phyloP scores from a whole-genome alignment of 129 eudicot genomes.

The Artemisia annua region DNA sequence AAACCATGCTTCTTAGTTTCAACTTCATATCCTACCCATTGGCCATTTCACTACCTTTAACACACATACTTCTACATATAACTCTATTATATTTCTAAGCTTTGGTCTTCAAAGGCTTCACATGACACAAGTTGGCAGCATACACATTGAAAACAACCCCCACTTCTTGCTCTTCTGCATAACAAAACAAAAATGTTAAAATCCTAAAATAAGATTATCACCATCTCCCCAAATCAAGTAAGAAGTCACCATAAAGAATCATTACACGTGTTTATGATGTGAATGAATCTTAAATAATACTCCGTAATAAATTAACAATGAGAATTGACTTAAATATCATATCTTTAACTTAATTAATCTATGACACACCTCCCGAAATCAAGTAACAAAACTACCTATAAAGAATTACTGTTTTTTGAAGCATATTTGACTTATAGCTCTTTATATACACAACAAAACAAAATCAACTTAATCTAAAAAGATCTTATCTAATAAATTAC shows the following conservation, averaged over 20 bases:
- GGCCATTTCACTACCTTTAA: constrained; percentile 21
- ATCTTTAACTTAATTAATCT: not conserved
- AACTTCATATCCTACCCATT: constrained; percentile 13
- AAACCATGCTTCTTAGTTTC: constrained; percentile 1
- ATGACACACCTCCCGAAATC: not conserved
- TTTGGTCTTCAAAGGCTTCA: constrained; percentile 21
- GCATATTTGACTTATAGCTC: not conserved
- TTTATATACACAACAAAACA: too few species aligned
- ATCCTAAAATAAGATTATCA: not conserved
- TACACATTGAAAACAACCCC: constrained; percentile 84
- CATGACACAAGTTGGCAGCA: constrained; percentile 60
- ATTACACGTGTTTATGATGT: not conserved
- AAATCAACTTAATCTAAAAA: not conserved
- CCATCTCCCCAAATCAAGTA: constrained; percentile 15
- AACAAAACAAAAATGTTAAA: constrained; percentile 18
- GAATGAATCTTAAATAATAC: not conserved
- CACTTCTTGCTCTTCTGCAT: constrained; percentile 70
- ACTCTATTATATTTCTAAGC: constrained; percentile 18
- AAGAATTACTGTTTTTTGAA: not conserved
- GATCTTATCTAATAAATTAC: not conserved
- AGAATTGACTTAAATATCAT: constrained; percentile 6
- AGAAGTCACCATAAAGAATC: not conserved
- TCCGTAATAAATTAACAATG: not conserved
- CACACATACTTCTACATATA: not conserved
- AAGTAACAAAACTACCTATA: not conserved